Base-by-base conservation (phyloP, 176 grass and related monocot genomes). In the Triticum monococcum region DNA sequence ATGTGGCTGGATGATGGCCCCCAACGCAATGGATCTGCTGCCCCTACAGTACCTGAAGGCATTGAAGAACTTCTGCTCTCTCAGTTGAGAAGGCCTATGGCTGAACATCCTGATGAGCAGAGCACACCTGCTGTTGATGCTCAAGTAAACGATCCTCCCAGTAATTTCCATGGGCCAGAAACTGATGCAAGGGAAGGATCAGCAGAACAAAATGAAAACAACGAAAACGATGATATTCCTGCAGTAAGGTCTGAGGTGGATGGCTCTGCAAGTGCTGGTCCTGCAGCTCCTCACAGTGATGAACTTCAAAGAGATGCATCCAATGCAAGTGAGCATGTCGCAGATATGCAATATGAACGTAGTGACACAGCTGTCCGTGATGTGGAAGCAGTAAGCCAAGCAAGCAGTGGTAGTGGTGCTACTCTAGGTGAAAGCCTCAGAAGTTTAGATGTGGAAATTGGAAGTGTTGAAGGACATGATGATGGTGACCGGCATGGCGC, bases 391-490 rank as follows among this genome's bases (percentile, higher is more conserved):
- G 84, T 99, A 22, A 97, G 97, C 88, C 97, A 99, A 79, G 97
- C 94, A 72, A 99, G 94, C 85, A 99, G 97, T 83, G 97, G 92
- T 43, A 99, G 97, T 89, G 97, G 97, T 67, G 94, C 97, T 68
- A 99, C 97, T 54, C 86, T 99, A 68, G 97, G 97, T 60, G 94
- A 97, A 83, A 96, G 94, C 87, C 92, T 99, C 41, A 89, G 94
- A 78, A 99, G 97, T 82, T 92, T 99, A 80, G 97, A 99, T 61
- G 97, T 99, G 17, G 97, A 99, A 91, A 94, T 99, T 78, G 97
- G 97, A 84, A 99, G 94, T 91, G 92, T 91, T 78, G 97, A 99
- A 77, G 94, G 97, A 62, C 97, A 99, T 86, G 97, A 98, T 81
- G 96, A 98, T 81, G 90, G 88, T 54, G 93, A 95, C 31, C 92